Evolutionary conservation across 2,329 filamentous ascomycete genomes (phyloP), one percentile per base, ranked within the genome.

Genomic region (Xenoacremonium recifei): DNA sequence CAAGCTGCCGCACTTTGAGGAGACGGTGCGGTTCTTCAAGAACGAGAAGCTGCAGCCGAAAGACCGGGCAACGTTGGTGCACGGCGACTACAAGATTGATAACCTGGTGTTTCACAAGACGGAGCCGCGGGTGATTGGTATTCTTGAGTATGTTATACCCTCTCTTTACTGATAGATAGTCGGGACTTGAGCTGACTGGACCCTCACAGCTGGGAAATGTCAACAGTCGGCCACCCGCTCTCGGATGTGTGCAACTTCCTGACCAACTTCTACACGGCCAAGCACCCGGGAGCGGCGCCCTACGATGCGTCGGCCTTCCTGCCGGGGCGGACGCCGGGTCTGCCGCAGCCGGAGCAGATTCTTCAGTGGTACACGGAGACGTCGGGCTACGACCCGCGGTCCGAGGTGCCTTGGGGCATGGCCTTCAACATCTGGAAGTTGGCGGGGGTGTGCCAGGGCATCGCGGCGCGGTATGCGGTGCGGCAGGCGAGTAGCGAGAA

Each of bases 31-130:
- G 2, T 96, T 93, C 68, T 96, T 96, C 66, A 74, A 71, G 37
- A 77, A 91, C 57, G 73, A 80, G 51, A 65, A 64, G 43, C 76
- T 74, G 37, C 89, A 92, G 67, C 92, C 92, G 1, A 71, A 75
- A 47, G 92, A 97, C 62, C 76, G 87, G 48, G 82, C 79, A 17
- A 85, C 84, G 4, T 77, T 96, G 49, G 84, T 97, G 21, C 93
- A 97, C 60, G 93, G 93, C 25, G 93, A 99, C 66, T 99, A 92
- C 73, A 99, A 97, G 73, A 95, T 92, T 59, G 87, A 93, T 64
- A 93, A 93, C 57, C 65, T 92, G 51, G 82, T 93, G 30, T 99
- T 95, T 65, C 89, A 96, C 71, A 87, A 87, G 68, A 91, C 87
- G 0, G 86, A 92, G 64, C 82, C 91, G 5, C 75, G 84, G 39